phyloP scores from a whole-genome alignment of 805 yeast genomes.

The Saccharomycopsis olivae region DNA sequence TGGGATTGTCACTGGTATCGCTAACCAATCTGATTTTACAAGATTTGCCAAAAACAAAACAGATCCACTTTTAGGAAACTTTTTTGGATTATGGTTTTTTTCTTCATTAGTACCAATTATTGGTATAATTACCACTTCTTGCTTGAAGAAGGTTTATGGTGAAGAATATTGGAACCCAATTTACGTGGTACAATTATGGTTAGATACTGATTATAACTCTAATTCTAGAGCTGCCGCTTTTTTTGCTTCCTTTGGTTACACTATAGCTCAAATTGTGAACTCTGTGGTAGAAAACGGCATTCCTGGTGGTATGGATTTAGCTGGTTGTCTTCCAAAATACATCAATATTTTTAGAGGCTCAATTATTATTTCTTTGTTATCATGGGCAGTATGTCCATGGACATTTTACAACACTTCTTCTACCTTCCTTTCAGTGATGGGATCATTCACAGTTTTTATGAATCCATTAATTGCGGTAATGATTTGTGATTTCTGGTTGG shows the following conservation, averaged over 20 bases:
- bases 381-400: constrained; percentile 34
- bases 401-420: constrained; percentile 27
- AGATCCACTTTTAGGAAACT: constrained; percentile 25
- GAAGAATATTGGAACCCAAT: constrained; percentile 29
- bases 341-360: constrained; percentile 38
- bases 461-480: constrained; percentile 31
- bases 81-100: constrained; percentile 24
- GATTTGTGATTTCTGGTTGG: constrained; percentile 29
- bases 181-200: constrained; percentile 25
- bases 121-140: constrained; percentile 33
- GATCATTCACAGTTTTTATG: constrained; percentile 29
- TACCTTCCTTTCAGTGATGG: constrained; percentile 27
- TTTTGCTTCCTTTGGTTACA: constrained; percentile 26
- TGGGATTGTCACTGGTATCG: constrained; percentile 28
- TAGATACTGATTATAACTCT: constrained; percentile 24
- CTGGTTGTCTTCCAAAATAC: constrained; percentile 31
- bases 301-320: constrained; percentile 30
- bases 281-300: constrained; percentile 27
- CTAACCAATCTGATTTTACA: constrained; percentile 25
- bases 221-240: constrained; percentile 29
- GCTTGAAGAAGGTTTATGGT: constrained; percentile 21
- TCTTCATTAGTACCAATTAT: constrained; percentile 32
- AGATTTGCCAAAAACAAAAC: constrained; percentile 28
- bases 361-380: constrained; percentile 28
- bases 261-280: constrained; percentile 25